These are phyloP conservation scores for Alnus glutinosa DNA, from an alignment of 306 rosid genomes.

Conservation along the genomic window DNA sequence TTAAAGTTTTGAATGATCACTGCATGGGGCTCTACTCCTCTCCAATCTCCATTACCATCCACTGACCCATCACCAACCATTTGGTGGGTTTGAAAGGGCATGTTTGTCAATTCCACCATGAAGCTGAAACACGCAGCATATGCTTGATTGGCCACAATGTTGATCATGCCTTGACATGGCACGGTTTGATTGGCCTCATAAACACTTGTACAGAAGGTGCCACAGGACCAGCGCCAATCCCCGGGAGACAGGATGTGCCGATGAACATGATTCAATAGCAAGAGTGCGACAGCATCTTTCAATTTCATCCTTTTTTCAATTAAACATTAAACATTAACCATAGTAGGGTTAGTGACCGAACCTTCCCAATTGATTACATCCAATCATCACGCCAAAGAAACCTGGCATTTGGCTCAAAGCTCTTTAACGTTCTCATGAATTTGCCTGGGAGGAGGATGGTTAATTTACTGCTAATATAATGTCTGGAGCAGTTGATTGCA, in stretches of 20 bases:
- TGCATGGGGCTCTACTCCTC: slow-evolving; percentile 40
- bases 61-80: slow-evolving; percentile 71
- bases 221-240: slow-evolving; percentile 34
- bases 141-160: slow-evolving; percentile 21
- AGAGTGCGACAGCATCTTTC: slow-evolving; percentile 32
- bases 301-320: slow-evolving; percentile 11
- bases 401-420: background rate
- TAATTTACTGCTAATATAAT: background rate
- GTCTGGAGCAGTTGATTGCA: background rate
- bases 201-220: slow-evolving; percentile 4
- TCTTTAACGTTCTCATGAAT: background rate
- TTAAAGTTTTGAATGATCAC: slow-evolving; percentile 36
- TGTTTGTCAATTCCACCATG: background rate
- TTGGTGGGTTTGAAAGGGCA: slow-evolving; percentile 27
- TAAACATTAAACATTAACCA: background rate
- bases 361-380: slow-evolving; percentile 47
- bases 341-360: slow-evolving; percentile 14
- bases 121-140: slow-evolving; percentile 13
- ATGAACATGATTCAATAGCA: slow-evolving; percentile 35
- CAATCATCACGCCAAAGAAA: slow-evolving; percentile 46
- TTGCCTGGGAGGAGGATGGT: background rate
- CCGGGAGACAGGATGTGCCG: slow-evolving; percentile 47
- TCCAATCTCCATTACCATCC: slow-evolving; percentile 32
- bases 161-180: slow-evolving; percentile 16
- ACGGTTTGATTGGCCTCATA: slow-evolving; percentile 27